A percentile compares a stretch with the other conserved stretches of the same genome.
These are phyloP conservation scores for Tilletia indica DNA, from an alignment of 1,284 basidiomycete genomes.

Conservation along the genomic window DNA sequence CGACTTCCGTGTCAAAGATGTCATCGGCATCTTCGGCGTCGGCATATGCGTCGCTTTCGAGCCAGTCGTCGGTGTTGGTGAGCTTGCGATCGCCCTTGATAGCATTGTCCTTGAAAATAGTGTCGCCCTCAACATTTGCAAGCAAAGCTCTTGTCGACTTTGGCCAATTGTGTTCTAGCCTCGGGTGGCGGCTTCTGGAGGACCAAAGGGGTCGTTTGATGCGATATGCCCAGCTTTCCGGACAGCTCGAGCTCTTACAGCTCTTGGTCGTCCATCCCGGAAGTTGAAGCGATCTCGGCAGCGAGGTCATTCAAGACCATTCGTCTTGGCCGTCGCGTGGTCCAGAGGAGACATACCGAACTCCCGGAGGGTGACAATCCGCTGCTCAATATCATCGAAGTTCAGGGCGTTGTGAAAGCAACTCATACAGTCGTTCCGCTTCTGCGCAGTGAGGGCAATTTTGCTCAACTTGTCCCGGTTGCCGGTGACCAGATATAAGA, in stretches of 20 bases:
- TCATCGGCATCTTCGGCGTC: conserved; percentile 57
- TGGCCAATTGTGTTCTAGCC: conserved; percentile 85
- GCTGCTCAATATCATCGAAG: conserved; percentile 78
- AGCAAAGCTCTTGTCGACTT: conserved; percentile 79
- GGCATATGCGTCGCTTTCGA: conserved; percentile 65
- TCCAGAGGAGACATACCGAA: conserved; percentile 92
- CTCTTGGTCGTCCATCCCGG: too few relatives aligned
- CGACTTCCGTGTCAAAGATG: conserved; percentile 61
- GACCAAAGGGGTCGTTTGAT: conserved; percentile 26
- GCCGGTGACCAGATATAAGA: too few relatives aligned
- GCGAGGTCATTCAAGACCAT: too few relatives aligned
- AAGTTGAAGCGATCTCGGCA: too few relatives aligned
- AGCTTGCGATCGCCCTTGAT: too few relatives aligned
- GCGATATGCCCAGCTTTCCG: too few relatives aligned
- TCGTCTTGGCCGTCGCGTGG: too few relatives aligned
- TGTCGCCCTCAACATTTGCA: conserved; percentile 52
- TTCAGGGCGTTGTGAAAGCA: conserved; percentile 97
- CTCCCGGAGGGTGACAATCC: conserved; percentile 83
- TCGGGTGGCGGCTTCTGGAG: conserved; percentile 71
- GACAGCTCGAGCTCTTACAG: too few relatives aligned
- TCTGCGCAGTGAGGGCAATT: conserved; percentile 97
- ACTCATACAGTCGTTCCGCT: conserved; percentile 93
- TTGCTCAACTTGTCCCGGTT: conserved; percentile 86
- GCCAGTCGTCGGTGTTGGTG: too few relatives aligned
- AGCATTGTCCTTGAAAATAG: too few relatives aligned